Conservation (phyloP, 1,284 basidiomycete genomes). For the Stygiomarasmius scandens region DNA sequence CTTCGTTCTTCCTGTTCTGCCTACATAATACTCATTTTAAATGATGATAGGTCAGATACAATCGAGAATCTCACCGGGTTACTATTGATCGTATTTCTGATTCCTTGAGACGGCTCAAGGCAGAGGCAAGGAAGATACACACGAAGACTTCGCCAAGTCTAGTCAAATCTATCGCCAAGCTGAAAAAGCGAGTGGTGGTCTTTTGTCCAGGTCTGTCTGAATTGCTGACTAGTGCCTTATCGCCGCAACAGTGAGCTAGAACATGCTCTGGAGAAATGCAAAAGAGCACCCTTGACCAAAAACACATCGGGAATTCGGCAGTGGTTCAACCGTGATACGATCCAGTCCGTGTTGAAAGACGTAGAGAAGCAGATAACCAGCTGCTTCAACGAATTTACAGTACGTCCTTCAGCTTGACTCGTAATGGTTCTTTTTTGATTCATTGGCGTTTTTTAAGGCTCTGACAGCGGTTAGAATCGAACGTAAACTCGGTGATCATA, state of each 20-base stretch:
- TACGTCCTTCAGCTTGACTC: conserved; percentile 9
- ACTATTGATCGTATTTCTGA: conserved; percentile 15
- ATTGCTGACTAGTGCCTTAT: too few relatives aligned
- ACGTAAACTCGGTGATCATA: conserved; percentile 15
- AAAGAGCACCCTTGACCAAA: not conserved
- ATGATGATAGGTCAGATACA: conserved; percentile 12
- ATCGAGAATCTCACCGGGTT: conserved; percentile 10
- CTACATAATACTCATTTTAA: not conserved
- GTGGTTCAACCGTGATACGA: conserved; percentile 14
- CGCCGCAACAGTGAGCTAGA: conserved; percentile 5
- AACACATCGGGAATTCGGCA: conserved; percentile 4
- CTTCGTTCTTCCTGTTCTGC: not conserved
- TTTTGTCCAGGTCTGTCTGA: not conserved
- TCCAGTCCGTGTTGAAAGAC: conserved; percentile 11
- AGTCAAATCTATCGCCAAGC: conserved; percentile 3
- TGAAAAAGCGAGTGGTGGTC: conserved; percentile 10
- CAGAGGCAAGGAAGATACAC: conserved; percentile 10
- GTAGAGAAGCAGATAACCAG: conserved; percentile 18
- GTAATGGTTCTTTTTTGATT: too few relatives aligned
- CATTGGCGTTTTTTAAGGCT: too few relatives aligned
- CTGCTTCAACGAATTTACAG: conserved; percentile 19
- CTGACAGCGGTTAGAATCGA: conserved; percentile 14
- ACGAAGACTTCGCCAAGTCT: conserved; percentile 4
- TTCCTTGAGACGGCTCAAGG: conserved; percentile 9
- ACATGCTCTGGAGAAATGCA: conserved; percentile 8